A percentile compares a stretch with the other conserved stretches of the same genome.
phyloP scores from a whole-genome alignment of 2,329 filamentous ascomycete species.

The Triangularia verruculosa region DNA sequence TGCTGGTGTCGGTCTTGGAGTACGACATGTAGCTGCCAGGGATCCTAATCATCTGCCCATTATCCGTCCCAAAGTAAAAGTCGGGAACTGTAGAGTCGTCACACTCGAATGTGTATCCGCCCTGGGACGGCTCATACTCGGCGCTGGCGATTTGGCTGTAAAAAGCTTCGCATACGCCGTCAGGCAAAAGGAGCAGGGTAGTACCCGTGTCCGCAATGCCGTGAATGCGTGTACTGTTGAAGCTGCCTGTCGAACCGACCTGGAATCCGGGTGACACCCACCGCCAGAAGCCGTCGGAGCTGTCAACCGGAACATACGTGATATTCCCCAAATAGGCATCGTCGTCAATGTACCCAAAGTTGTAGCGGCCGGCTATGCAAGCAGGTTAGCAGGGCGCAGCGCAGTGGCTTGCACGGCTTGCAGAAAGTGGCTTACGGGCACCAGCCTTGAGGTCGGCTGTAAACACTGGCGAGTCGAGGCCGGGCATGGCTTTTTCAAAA shows the following conservation, averaged over 20 bases:
- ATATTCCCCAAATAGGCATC: slow-evolving; percentile 55
- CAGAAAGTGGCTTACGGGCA: slow-evolving; percentile 31
- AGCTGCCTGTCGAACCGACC: slow-evolving; percentile 32
- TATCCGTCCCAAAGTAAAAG: slow-evolving; percentile 39
- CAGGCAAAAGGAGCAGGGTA: slow-evolving; percentile 52
- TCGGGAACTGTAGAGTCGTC: slow-evolving; percentile 41
- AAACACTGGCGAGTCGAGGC: slow-evolving; percentile 33
- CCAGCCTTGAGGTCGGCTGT: slow-evolving; percentile 34
- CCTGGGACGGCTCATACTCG: slow-evolving; percentile 35
- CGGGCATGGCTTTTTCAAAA: slow-evolving; percentile 35
- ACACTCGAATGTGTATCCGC: slow-evolving; percentile 55
- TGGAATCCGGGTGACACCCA: slow-evolving; percentile 44
- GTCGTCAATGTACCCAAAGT: slow-evolving; percentile 51
- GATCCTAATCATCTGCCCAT: slow-evolving; percentile 39
- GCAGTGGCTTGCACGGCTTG: background rate
- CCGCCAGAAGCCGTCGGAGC: slow-evolving; percentile 59
- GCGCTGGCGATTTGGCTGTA: slow-evolving; percentile 48
- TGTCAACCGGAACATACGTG: slow-evolving; percentile 55
- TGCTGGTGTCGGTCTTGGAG: slow-evolving; percentile 37
- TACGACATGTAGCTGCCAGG: slow-evolving; percentile 51
- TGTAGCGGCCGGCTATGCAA: slow-evolving; percentile 34
- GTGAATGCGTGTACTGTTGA: slow-evolving; percentile 28
- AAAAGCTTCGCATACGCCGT: slow-evolving; percentile 48
- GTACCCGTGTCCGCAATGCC: slow-evolving; percentile 61
- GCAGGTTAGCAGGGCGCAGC: background rate